Evolutionary conservation across 148 eudicot genomes (phyloP).

Genomic region (Cornus kousa): DNA sequence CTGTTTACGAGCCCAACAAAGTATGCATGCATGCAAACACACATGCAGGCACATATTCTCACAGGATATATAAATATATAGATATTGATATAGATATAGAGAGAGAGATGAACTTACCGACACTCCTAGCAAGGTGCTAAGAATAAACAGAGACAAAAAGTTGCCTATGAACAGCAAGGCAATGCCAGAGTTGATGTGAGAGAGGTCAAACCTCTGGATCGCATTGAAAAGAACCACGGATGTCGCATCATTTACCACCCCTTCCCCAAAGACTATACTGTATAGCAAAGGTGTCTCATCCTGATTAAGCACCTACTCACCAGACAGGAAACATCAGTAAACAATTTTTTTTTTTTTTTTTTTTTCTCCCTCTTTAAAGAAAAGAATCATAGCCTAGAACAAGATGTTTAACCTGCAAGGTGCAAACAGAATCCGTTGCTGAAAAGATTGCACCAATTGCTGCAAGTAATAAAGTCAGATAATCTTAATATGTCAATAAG

Average conservation of each 20-base stretch:
- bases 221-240: constrained; percentile 86
- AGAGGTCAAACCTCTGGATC: constrained; percentile 59
- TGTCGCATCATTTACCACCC: constrained; percentile 90
- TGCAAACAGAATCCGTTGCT: constrained; percentile 91
- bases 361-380: not conserved
- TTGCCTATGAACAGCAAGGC: constrained; percentile 48
- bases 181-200: constrained; percentile 32
- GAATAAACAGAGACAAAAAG: constrained; percentile 48
- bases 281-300: constrained; percentile 74
- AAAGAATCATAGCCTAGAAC: not conserved
- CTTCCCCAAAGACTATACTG: constrained; percentile 87
- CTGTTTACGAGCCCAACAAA: not conserved
- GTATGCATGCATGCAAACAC: not conserved
- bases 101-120: constrained; percentile 36
- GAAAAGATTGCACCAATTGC: constrained; percentile 90
- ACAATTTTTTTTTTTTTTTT: not conserved
- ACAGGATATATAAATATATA: too few relatives aligned
- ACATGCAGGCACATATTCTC: not conserved
- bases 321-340: constrained; percentile 6
- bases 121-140: constrained; percentile 72
- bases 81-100: not conserved
- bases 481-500: not conserved
- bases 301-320: constrained; percentile 78
- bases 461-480: constrained; percentile 21
- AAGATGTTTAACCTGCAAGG: constrained; percentile 59